Evolutionary conservation across 768 basidiomycete genomes (phyloP).

Genomic region (Amanita exitialis): DNA sequence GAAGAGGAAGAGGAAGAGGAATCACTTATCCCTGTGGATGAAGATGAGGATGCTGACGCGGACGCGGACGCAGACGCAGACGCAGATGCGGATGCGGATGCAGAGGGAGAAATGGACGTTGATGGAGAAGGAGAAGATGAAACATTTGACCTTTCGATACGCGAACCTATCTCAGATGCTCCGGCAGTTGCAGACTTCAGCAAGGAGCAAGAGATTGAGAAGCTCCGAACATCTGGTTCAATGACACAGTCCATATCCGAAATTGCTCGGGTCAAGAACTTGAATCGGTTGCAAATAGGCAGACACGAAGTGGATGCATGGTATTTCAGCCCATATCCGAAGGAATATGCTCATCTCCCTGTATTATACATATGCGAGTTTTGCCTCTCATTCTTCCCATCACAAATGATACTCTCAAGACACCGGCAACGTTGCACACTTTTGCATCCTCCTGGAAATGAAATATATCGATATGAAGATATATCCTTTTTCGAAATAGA

Average conservation of each 20-base stretch:
- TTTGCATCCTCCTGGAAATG: conserved; percentile 94
- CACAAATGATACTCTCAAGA: conserved; percentile 81
- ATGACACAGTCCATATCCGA: conserved; percentile 99
- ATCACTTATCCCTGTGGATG: conserved; percentile 7
- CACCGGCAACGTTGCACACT: conserved; percentile 89
- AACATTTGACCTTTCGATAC: conserved; percentile 52
- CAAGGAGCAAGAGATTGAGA: conserved; percentile 98
- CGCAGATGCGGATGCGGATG: conserved; percentile 41
- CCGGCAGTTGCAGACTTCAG: conserved; percentile 63
- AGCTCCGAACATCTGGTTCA: conserved; percentile 92
- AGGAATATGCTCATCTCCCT: conserved; percentile 94
- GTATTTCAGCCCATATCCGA: conserved; percentile 99
- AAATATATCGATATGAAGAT: conserved; percentile 96
- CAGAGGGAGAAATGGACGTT: conserved; percentile 66
- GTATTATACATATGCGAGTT: conserved; percentile 98
- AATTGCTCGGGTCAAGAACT: conserved; percentile 95
- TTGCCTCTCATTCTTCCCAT: conserved; percentile 89
- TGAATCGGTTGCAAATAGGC: conserved; percentile 94
- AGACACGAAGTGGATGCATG: conserved; percentile 97
- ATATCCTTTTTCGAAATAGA: conserved; percentile 99
- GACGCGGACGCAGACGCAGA: conserved; percentile 47
- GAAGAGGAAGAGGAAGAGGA: conserved; percentile 59
- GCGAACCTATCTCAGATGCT: conserved; percentile 39
- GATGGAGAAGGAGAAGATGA: conserved; percentile 70
- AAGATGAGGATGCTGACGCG: conserved; percentile 40